Evolutionary conservation across 306 rosid species (phyloP), one percentile per base, ranked within the genome.

Genomic region (Abrus pulchellus): DNA sequence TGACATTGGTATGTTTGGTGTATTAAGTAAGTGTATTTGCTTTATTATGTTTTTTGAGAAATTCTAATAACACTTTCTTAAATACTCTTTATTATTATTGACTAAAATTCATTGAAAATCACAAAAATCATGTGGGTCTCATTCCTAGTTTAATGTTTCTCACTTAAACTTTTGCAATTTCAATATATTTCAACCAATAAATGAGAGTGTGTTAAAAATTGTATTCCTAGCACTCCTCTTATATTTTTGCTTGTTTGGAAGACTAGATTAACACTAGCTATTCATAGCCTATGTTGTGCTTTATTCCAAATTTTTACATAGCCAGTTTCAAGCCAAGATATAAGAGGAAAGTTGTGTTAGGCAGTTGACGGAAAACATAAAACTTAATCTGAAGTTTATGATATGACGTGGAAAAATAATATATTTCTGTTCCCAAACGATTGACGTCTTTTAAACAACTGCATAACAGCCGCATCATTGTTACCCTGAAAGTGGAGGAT

Each of bases 391-490:
- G 28, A 10, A 20, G n/a, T 44, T 65, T 43, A 20, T 67, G 54
- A 44, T 43, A 20, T 67, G 54, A 44, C 13, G 5, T 27, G 53
- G 54, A 67, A 41, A 44, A 44, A 36, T 20, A 45, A 57, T 57
- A 13, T n/a, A 79, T 57, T 79, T 34, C 43, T 65, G 74, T 55
- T 55, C 11, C 7, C 34, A 34, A 34, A 67, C 12, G 0, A 50
- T 8, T 82, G 76, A 48, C 48, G 55, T 81, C 55, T 66, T 41
- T 50, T 9, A 20, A 57, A 75, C 14, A 53, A 30, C 59, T 68
- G 8, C 53, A 36, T 60, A 11, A 44, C 13, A 47, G 63, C 76
- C 12, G 63, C 49, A 48, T 75, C 44, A 41, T 57, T 75, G 65
- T 44, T 12, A 28, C n/a, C 45, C 55, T 27, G 55, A 30, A 29